These are phyloP conservation scores for Spiromastix sp. DNA, from an alignment of 2,329 filamentous ascomycete genomes.

Conservation along the genomic window DNA sequence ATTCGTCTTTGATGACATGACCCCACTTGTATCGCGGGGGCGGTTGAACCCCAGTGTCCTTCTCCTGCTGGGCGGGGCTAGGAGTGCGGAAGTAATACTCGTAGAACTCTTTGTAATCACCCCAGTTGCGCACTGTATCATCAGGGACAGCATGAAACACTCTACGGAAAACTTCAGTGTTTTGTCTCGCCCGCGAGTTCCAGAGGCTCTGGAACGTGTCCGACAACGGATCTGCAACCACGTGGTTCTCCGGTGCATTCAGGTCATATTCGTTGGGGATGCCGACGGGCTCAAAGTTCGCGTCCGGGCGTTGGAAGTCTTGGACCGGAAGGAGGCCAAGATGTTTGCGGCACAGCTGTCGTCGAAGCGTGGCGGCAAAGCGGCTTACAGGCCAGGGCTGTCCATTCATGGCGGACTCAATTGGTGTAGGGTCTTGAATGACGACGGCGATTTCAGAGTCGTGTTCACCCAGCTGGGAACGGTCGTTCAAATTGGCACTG, in stretches of 20 bases:
- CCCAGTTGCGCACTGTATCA: slow-evolving; percentile 49
- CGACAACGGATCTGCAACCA: slow-evolving; percentile 49
- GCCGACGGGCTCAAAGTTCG: slow-evolving; percentile 49
- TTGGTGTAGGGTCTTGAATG: slow-evolving; percentile 63
- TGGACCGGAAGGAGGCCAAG: slow-evolving; percentile 71
- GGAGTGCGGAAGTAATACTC: slow-evolving; percentile 46
- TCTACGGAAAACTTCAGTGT: slow-evolving; percentile 50
- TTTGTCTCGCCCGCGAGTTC: slow-evolving; percentile 48
- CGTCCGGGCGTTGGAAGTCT: slow-evolving; percentile 49
- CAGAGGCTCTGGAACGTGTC: slow-evolving; percentile 46
- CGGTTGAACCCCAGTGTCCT: slow-evolving; percentile 30
- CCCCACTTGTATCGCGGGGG: slow-evolving; percentile 63
- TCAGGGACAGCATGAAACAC: slow-evolving; percentile 54
- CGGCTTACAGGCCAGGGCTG: slow-evolving; percentile 59
- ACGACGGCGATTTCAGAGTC: slow-evolving; percentile 87
- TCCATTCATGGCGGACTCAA: slow-evolving; percentile 66
- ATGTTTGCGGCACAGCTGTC: slow-evolving; percentile 84
- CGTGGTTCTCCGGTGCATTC: slow-evolving; percentile 34
- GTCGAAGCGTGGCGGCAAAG: slow-evolving; percentile 70
- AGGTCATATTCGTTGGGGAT: slow-evolving; percentile 47
- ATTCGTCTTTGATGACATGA: slow-evolving; percentile 74
- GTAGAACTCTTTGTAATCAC: slow-evolving; percentile 54
- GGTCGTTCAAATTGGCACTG: slow-evolving; percentile 59
- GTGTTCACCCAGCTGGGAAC: slow-evolving; percentile 71
- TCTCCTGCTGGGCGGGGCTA: slow-evolving; percentile 25